A percentile compares a stretch with the other conserved stretches of the same genome.
phyloP scores from a whole-genome alignment of 768 basidiomycete genomes.

The Tephrocybe sp. region DNA sequence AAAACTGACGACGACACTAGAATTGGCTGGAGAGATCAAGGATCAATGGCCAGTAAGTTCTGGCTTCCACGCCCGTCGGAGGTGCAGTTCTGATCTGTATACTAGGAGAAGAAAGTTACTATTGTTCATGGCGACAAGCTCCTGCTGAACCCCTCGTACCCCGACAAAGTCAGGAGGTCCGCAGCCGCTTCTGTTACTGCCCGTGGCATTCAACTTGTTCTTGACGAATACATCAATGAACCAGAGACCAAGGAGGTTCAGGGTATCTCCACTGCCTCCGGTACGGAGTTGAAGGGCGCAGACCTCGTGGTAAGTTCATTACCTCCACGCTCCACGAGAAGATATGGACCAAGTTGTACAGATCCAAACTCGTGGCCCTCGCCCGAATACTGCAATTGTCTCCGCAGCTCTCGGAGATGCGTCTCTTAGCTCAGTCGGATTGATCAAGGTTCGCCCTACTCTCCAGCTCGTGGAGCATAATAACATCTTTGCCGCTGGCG shows the following conservation, averaged over 20 bases:
- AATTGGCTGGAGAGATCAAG: slow-evolving; percentile 44
- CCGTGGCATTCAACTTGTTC: slow-evolving; percentile 50
- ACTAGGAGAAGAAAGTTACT: slow-evolving; percentile 51
- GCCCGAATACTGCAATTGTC: slow-evolving; percentile 55
- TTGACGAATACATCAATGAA: slow-evolving; percentile 56
- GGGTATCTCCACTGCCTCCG: slow-evolving; percentile 48
- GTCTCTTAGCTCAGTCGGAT: slow-evolving; percentile 37
- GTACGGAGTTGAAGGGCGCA: slow-evolving; percentile 42
- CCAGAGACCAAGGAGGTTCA: slow-evolving; percentile 39
- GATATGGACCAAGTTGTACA: slow-evolving; percentile 13
- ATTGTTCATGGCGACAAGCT: slow-evolving; percentile 55
- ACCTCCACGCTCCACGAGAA: background rate
- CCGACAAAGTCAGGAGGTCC: slow-evolving; percentile 50
- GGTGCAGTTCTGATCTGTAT: slow-evolving; percentile 11
- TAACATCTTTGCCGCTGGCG: slow-evolving; percentile 66
- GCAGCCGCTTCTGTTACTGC: slow-evolving; percentile 38
- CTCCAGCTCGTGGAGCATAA: slow-evolving; percentile 53
- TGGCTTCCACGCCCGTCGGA: too few species aligned
- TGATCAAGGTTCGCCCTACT: slow-evolving; percentile 55
- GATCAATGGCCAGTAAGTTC: slow-evolving; percentile 40
- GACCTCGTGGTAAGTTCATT: slow-evolving; percentile 55
- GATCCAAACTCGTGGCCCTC: slow-evolving; percentile 42
- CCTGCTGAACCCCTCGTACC: slow-evolving; percentile 59
- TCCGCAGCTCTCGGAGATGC: slow-evolving; percentile 34
- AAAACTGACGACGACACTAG: slow-evolving; percentile 22